Conservation (phyloP, 225 moss, liverwort and hornwort species). For the Neckera pumila region DNA sequence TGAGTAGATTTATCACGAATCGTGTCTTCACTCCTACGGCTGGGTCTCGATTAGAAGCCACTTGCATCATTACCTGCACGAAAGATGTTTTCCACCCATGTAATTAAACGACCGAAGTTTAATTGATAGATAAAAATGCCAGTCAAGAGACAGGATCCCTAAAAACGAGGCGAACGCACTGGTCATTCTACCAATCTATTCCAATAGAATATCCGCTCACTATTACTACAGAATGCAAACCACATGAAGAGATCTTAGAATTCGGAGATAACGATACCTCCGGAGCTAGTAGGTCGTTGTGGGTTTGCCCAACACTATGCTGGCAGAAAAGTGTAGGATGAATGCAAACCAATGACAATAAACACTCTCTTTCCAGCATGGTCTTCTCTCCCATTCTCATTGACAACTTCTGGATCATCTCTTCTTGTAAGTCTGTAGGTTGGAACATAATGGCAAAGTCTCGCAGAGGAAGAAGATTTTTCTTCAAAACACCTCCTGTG, state of each 20-base stretch:
- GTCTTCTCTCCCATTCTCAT: conserved; percentile 18
- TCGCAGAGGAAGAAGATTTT: conserved; percentile 64
- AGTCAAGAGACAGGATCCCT: background rate
- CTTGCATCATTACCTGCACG: conserved; percentile 35
- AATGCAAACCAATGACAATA: conserved; percentile 64
- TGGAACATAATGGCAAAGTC: conserved; percentile 79
- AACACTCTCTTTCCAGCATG: conserved; percentile 63
- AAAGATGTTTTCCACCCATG: background rate
- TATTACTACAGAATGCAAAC: background rate
- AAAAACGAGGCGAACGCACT: background rate
- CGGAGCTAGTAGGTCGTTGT: conserved; percentile 21
- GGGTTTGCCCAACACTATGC: conserved; percentile 27
- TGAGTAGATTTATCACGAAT: conserved; percentile 69
- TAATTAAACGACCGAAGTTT: background rate
- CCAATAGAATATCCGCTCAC: background rate
- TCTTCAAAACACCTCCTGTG: conserved; percentile 55
- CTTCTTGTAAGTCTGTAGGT: conserved; percentile 56
- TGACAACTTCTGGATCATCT: conserved; percentile 29
- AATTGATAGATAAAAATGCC: background rate
- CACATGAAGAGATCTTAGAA: background rate
- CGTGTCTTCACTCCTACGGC: conserved; percentile 75
- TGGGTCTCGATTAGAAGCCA: conserved; percentile 37
- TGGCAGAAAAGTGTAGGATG: conserved; percentile 50
- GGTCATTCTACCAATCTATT: background rate
- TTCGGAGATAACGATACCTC: conserved; percentile 16